Base-by-base conservation (phyloP, 2,329 filamentous ascomycete species). In the Magnaporthiopsis rhizophila region DNA sequence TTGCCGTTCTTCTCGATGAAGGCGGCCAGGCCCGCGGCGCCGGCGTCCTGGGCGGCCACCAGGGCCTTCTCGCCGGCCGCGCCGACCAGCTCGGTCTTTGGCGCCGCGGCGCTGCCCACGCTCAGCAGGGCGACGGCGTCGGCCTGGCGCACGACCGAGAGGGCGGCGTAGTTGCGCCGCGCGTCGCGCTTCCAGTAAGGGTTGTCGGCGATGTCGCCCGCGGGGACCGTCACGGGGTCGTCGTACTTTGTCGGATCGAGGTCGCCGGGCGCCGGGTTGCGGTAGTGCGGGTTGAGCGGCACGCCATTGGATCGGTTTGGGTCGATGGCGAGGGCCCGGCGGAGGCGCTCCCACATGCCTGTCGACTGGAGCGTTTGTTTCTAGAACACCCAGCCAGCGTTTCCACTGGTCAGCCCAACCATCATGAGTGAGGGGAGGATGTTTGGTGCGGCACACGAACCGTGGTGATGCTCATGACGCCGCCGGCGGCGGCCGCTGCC, bases 151-250 rank as follows among this genome's bases (percentile, higher is more conserved):
- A 99, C 85, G 59, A 91, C 87, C 73, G 89, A 94, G 65, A 90
- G 83, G 70, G 83, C 84, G 38, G 95, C 90, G 80, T 98, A 98
- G 72, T 83, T 83, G 72, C 95, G 86, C 71, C 95, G 90, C 67
- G 81, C 77, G 74, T 99, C 95, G 72, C 95, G 92, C 83, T 96
- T 96, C 92, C 92, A 99, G 81, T 97, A 96, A 53, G 92, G 87
- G 79, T 96, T 96, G 76, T 94, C 91, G 71, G 92, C 92, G 71
- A 96, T 88, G 75, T 96, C 92, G 69, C 84, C 91, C 2, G 92
- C 90, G n/a, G 92, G 92, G 0, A 89, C 66, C 18, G 91, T 96
- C 66, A 94, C 89, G 28, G 91, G 90, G 75, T 96, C 92, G 75
- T 90, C 86, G 80, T 94, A 95, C 66, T 77, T 77, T 65, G 84